Evolutionary conservation across 2,329 filamentous ascomycete genomes (phyloP).

Genomic region (Neopestalotiopsis clavispora): DNA sequence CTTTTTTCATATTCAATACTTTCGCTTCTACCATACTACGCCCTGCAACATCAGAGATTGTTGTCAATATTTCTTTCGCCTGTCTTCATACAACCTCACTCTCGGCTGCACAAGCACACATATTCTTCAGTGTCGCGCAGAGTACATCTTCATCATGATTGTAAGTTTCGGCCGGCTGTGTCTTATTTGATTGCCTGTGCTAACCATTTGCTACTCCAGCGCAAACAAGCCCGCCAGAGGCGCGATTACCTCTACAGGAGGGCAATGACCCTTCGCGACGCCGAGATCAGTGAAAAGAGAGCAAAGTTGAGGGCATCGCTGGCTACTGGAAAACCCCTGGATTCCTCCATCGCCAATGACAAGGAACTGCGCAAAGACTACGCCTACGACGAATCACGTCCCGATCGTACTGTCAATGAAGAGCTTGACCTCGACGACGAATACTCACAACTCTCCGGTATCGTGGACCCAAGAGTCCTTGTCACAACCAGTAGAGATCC

Average conservation of each 20-base stretch:
- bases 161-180: slow-evolving; percentile 13
- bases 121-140: neutral
- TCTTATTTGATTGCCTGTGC: neutral
- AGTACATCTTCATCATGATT: slow-evolving; percentile 24
- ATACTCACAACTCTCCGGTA: slow-evolving; percentile 87
- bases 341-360: slow-evolving; percentile 84
- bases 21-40: neutral
- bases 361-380: slow-evolving; percentile 83
- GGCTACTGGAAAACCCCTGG: slow-evolving; percentile 85
- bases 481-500: slow-evolving; percentile 92
- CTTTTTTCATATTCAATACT: neutral
- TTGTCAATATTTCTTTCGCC: neutral
- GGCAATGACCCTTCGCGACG: slow-evolving; percentile 85
- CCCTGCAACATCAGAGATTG: neutral
- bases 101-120: neutral
- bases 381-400: slow-evolving; percentile 87
- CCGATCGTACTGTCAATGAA: slow-evolving; percentile 69
- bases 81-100: neutral
- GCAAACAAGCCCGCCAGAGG: slow-evolving; percentile 78
- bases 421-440: slow-evolving; percentile 83
- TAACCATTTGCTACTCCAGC: slow-evolving; percentile 28
- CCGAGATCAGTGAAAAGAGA: slow-evolving; percentile 90
- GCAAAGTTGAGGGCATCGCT: slow-evolving; percentile 85
- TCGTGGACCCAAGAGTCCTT: slow-evolving; percentile 86
- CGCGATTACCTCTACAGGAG: slow-evolving; percentile 82